Evolutionary conservation across 148 eudicot species (phyloP).

Genomic region (Nepenthes mirabilis): DNA sequence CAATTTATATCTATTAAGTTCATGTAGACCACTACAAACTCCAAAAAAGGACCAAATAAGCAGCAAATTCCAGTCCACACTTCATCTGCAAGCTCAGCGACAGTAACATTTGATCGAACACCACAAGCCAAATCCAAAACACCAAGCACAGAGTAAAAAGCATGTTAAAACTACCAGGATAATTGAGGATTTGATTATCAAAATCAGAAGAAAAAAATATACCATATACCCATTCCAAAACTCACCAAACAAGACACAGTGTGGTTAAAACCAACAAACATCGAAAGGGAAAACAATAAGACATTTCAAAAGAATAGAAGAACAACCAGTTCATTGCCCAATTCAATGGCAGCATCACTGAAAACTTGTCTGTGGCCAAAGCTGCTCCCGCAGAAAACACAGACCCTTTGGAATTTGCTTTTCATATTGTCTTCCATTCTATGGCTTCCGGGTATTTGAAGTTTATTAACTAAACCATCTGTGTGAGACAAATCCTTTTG

Average conservation of each 20-base stretch:
- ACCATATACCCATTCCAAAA: constrained; percentile 3
- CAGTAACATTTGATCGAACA: too few species aligned
- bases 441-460: too few species aligned
- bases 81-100: too few species aligned
- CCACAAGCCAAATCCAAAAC: too few species aligned
- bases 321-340: constrained; percentile 78
- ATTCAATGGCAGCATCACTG: constrained; percentile 81
- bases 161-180: too few species aligned
- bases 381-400: constrained; percentile 92
- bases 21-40: neutral
- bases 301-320: neutral
- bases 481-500: too few species aligned
- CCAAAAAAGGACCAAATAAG: too few species aligned
- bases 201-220: too few species aligned
- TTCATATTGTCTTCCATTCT: constrained; percentile 11
- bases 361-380: constrained; percentile 70
- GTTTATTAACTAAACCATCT: too few species aligned
- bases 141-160: too few species aligned
- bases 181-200: too few species aligned
- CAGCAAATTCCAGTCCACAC: too few species aligned
- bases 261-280: neutral
- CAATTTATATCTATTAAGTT: constrained; percentile 6
- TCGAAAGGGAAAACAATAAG: neutral
- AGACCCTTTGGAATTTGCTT: constrained; percentile 56
- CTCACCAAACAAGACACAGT: constrained; percentile 1